Percentiles rank a stretch among this genome's conserved stretches.
These are phyloP conservation scores for Neofusicoccum laricinum DNA, from an alignment of 2,329 filamentous ascomycete genomes.

Conservation along the genomic window DNA sequence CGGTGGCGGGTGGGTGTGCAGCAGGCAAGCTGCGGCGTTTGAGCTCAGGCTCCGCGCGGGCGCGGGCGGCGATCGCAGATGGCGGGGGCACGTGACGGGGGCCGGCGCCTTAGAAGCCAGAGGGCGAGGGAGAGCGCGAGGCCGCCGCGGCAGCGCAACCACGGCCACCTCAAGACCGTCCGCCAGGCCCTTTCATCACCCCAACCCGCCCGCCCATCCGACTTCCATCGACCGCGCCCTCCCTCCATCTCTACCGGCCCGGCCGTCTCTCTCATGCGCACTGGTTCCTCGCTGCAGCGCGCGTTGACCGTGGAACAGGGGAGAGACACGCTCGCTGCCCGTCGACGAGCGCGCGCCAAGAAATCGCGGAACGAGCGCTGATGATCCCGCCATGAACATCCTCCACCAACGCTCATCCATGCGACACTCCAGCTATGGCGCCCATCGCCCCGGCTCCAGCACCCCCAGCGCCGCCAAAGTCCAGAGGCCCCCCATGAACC, in stretches of 20 bases:
- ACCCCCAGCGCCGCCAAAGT: slow-evolving; percentile 37
- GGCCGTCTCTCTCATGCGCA: slow-evolving; percentile 34
- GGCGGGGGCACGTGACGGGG: neutral
- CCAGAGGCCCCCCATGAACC: slow-evolving; percentile 42
- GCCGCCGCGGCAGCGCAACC: neutral
- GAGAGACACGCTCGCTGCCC: slow-evolving; percentile 34
- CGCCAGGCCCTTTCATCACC: slow-evolving; percentile 31
- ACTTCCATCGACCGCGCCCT: slow-evolving; percentile 35
- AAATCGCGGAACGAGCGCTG: slow-evolving; percentile 32
- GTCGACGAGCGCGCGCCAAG: slow-evolving; percentile 36
- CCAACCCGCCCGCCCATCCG: slow-evolving; percentile 25
- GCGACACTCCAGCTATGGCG: slow-evolving; percentile 40
- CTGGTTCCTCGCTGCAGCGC: slow-evolving; percentile 37
- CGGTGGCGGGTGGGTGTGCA: neutral
- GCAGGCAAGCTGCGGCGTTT: neutral
- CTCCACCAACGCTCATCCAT: slow-evolving; percentile 36
- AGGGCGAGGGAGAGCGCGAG: neutral
- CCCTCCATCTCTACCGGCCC: slow-evolving; percentile 22
- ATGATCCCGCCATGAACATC: slow-evolving; percentile 23
- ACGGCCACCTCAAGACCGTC: neutral
- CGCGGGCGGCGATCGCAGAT: neutral
- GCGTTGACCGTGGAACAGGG: slow-evolving; percentile 40
- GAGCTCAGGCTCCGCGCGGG: neutral
- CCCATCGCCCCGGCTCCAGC: slow-evolving; percentile 29
- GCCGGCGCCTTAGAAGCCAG: neutral